Percentiles rank a stretch among this genome's conserved stretches.
Conservation (phyloP, 2,329 filamentous ascomycete species). For the Magnaporthales sp. region DNA sequence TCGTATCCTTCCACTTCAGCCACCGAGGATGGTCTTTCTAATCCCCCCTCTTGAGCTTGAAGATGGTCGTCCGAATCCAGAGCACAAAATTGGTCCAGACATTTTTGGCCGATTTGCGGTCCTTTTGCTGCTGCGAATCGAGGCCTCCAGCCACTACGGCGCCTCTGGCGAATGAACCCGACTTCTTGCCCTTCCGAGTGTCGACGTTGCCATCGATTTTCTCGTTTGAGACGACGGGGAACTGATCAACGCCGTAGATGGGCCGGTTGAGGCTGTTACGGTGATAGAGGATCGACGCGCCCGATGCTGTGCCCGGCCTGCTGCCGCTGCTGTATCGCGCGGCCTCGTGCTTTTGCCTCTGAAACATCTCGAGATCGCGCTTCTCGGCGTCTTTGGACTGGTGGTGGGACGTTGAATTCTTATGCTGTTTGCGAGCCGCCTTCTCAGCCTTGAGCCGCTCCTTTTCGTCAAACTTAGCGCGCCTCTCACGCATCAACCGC, state of each 20-base stretch:
- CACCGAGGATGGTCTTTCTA: background rate
- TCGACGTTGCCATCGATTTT: constrained; percentile 12
- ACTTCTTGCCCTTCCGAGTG: background rate
- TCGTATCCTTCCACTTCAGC: background rate
- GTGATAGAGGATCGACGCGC: background rate
- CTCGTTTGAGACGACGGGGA: background rate
- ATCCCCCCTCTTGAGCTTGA: constrained; percentile 16
- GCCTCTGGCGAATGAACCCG: constrained; percentile 8
- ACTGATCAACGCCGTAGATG: background rate
- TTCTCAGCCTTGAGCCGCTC: constrained; percentile 55
- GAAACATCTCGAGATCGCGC: background rate
- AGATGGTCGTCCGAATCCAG: constrained; percentile 52
- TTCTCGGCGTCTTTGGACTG: constrained; percentile 11
- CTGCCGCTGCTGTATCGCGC: constrained; percentile 4
- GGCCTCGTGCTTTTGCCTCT: constrained; percentile 5
- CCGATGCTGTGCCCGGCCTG: constrained; percentile 10
- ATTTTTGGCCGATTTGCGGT: constrained; percentile 44
- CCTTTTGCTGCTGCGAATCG: constrained; percentile 28
- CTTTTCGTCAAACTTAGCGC: constrained; percentile 54
- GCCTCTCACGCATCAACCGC: constrained; percentile 51
- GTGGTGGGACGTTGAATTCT: constrained; percentile 27
- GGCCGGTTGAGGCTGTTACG: background rate
- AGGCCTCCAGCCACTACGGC: background rate
- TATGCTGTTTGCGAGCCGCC: constrained; percentile 47
- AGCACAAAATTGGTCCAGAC: constrained; percentile 57